Evolutionary conservation across 2,329 filamentous ascomycete genomes (phyloP), one percentile per base, ranked within the genome.

Genomic region (Verticillium zaregamsianum): DNA sequence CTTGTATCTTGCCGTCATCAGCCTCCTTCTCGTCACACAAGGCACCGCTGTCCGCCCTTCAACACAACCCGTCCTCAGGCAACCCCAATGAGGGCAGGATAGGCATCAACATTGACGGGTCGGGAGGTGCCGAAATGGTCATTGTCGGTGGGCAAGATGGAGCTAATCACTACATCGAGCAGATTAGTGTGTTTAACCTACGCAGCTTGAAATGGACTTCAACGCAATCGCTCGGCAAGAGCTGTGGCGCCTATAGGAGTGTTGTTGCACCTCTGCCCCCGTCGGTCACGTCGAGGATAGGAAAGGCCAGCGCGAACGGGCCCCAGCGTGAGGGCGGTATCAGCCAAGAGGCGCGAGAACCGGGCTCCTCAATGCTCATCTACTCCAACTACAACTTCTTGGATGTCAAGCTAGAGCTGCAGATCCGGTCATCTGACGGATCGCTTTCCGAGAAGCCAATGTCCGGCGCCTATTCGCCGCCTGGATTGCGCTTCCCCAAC

Each of bases 311-410:
- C 57, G 68, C 73, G 3, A 77, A 76, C 54, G 73, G 73, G 12
- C 67, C 73, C 17, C 74, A 79, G 52, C 76, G 78, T 7, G 82
- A 85, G 6, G 73, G 75, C 14, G 75, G 75, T n/a, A 80, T 81
- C 64, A 82, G 80, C 66, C 80, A 82, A 60, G 84, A 88, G 65
- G 74, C 79, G 4, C 80, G 81, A 33, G 86, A 89, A 58, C 74
- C 83, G 0, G 85, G 84, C 7, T 86, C 86, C 1, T 88, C 87
- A 2, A 97, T 98, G 93, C 83, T 99, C 65, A 96, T 99, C 55
- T 99, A 99, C 75, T 98, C 94, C 28, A 99, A 99, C 73, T 99
- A 99, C 77, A 98, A 99, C 76, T 99, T 99, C 71, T 76, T 99
- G 61, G 94, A 99, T 69, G 95, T 99, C 67, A 98, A 97, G 73